These are phyloP conservation scores for Ophiostoma australiae DNA, from an alignment of 2,329 filamentous ascomycete species.

Conservation along the genomic window DNA sequence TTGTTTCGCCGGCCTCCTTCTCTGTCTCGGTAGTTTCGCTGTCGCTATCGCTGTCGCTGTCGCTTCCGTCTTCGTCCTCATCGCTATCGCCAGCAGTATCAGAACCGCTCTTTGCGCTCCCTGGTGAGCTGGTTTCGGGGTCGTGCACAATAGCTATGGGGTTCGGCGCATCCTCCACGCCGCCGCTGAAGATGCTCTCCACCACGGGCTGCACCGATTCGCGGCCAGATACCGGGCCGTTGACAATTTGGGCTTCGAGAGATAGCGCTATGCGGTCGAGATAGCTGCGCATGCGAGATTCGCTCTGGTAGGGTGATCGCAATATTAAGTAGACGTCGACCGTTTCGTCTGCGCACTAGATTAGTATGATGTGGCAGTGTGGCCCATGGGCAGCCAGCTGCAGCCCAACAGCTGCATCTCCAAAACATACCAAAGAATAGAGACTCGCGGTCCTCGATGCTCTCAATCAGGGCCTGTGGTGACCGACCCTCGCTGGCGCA, in stretches of 20 bases:
- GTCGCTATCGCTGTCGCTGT: background rate
- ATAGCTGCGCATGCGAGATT: constrained; percentile 53
- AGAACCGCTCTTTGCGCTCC: background rate
- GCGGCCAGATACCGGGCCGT: constrained; percentile 47
- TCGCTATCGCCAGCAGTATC: constrained; percentile 34
- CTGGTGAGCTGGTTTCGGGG: constrained; percentile 25
- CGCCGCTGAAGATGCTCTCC: constrained; percentile 57
- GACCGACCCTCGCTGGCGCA: constrained; percentile 36
- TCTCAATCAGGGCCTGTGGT: constrained; percentile 47
- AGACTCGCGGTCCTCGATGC: constrained; percentile 57
- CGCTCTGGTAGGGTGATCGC: constrained; percentile 56
- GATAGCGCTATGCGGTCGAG: constrained; percentile 60
- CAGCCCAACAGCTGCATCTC: background rate
- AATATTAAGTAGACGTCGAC: constrained; percentile 65
- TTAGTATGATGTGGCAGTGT: constrained; percentile 33
- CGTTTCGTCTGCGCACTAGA: constrained; percentile 61
- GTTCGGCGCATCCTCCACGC: constrained; percentile 46
- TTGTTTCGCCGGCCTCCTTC: constrained; percentile 27
- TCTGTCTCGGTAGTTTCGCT: constrained; percentile 23
- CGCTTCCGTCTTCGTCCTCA: constrained; percentile 27
- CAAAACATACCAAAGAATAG: constrained; percentile 63
- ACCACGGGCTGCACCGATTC: constrained; percentile 42
- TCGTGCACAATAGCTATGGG: constrained; percentile 49
- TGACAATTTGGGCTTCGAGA: constrained; percentile 62
- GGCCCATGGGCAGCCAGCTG: background rate